These are phyloP conservation scores for Kalaharituber pfeilii DNA, from an alignment of 2,329 filamentous ascomycete genomes.

Conservation along the genomic window DNA sequence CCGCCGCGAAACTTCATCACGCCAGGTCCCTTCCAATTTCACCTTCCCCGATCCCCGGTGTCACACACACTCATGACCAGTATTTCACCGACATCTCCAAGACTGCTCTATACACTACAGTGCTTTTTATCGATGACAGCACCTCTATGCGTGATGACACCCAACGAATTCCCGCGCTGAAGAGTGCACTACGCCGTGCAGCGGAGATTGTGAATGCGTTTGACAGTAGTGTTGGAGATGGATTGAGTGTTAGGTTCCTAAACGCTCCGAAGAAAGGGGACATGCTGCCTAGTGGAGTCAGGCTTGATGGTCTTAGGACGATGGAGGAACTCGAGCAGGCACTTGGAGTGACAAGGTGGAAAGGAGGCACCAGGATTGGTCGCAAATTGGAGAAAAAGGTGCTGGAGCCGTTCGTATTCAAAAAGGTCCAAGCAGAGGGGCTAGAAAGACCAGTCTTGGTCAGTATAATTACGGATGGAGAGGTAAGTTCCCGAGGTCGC, in stretches of 20 bases:
- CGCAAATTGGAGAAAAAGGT: background rate
- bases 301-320: too few species aligned
- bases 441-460: slow-evolving; percentile 7
- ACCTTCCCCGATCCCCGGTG: too few species aligned
- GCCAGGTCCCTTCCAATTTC: too few species aligned
- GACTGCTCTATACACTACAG: background rate
- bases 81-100: background rate
- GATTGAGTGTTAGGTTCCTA: background rate
- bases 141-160: background rate
- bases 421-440: background rate
- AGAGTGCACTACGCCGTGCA: background rate
- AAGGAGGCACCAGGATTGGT: background rate
- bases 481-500: slow-evolving; percentile 2
- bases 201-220: background rate
- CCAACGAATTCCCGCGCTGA: background rate
- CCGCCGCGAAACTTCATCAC: too few species aligned
- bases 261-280: slow-evolving; percentile 17
- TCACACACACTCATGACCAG: too few species aligned
- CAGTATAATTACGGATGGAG: slow-evolving; percentile 12
- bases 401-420: background rate
- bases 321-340: too few species aligned
- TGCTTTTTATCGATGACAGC: background rate
- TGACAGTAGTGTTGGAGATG: background rate
- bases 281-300: too few species aligned
- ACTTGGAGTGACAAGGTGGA: too few species aligned